Evolutionary conservation across 768 basidiomycete species (phyloP).

Genomic region (Russula virescens): DNA sequence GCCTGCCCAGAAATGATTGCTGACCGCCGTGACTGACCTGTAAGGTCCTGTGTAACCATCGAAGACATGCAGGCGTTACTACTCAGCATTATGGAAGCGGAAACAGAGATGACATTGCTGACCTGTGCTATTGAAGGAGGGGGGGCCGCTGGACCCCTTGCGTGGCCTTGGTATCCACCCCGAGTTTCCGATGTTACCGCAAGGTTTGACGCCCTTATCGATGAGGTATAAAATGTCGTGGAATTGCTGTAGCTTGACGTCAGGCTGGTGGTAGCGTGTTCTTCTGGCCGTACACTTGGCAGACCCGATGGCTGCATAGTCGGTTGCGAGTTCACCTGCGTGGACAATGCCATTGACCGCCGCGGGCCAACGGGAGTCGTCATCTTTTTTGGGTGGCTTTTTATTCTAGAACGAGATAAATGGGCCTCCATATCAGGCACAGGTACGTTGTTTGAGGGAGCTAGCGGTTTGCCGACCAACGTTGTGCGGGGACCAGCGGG

Average conservation of each 20-base stretch:
- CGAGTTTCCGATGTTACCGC: not conserved
- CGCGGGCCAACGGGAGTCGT: not conserved
- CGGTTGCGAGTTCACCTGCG: not conserved
- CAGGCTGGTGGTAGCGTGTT: not conserved
- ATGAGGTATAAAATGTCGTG: not conserved
- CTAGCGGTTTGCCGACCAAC: not conserved
- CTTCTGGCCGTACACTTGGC: not conserved
- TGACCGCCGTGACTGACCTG: not conserved
- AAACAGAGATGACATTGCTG: not conserved
- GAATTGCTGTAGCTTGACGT: not conserved
- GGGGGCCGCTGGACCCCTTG: too few relatives aligned
- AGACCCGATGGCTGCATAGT: not conserved
- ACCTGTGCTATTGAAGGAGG: not conserved
- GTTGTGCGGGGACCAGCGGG: not conserved
- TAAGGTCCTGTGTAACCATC: not conserved
- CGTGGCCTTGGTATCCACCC: not conserved
- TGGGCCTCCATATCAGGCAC: not conserved
- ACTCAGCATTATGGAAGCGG: not conserved
- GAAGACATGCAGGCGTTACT: not conserved
- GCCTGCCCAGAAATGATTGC: not conserved
- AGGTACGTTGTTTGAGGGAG: not conserved
- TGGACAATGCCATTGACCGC: not conserved
- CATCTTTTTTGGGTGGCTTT: constrained; percentile 13
- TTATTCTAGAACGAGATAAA: constrained; percentile 2
- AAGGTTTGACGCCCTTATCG: not conserved